These are phyloP conservation scores for Fagopyrum homotropicum DNA, from an alignment of 148 eudicot genomes.

Conservation along the genomic window DNA sequence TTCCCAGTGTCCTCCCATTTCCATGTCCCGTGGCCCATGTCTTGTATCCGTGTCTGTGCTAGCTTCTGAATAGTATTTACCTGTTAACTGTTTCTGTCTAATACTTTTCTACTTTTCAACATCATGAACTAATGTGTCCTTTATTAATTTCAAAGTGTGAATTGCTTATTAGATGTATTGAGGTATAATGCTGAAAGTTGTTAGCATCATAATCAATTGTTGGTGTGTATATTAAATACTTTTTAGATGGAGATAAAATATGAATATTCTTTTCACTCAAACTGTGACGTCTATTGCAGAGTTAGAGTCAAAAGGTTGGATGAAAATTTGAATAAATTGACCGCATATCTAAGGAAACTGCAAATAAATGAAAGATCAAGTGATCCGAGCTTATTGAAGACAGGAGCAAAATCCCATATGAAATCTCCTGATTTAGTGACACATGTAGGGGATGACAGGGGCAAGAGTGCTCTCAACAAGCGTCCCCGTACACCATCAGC, in stretches of 20 bases:
- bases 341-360: constrained; percentile 47
- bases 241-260: not conserved
- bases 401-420: constrained; percentile 56
- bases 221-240: constrained; percentile 2
- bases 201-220: not conserved
- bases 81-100: not conserved
- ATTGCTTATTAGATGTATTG: not conserved
- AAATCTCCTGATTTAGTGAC: constrained; percentile 45
- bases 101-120: not conserved
- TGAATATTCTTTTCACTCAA: not conserved
- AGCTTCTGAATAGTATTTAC: no score
- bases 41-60: no score
- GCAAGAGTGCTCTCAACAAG: constrained; percentile 64
- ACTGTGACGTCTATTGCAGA: constrained; percentile 28
- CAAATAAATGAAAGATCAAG: constrained; percentile 52
- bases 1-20: no score
- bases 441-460: constrained; percentile 58
- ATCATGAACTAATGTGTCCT: not conserved
- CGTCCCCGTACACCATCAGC: constrained; percentile 80
- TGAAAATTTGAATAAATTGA: constrained; percentile 51
- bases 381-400: constrained; percentile 48
- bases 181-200: not conserved
- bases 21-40: no score
- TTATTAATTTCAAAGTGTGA: not conserved
- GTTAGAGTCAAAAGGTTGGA: constrained; percentile 56